Evolutionary conservation across 108 stramenopile genomes (phyloP).

Genomic region (Skeletonema grethae): DNA sequence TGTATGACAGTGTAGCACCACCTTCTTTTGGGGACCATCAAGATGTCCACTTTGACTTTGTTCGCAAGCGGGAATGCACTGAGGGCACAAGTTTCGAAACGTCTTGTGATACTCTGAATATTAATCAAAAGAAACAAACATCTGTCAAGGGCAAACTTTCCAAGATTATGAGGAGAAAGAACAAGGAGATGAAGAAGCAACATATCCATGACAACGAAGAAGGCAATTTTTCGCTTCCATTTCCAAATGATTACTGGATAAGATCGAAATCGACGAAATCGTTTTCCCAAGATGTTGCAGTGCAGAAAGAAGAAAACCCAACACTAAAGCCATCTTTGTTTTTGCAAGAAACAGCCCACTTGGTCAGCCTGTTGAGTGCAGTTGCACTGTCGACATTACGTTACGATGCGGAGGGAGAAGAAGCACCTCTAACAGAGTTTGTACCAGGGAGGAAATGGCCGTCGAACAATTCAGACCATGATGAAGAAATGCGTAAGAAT

Average conservation of each 20-base stretch:
- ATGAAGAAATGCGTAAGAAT: constrained; percentile 36
- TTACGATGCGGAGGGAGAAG: constrained; percentile 70
- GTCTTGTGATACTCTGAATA: background rate
- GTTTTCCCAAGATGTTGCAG: background rate
- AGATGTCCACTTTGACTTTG: constrained; percentile 20
- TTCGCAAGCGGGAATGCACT: constrained; percentile 32
- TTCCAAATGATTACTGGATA: constrained; percentile 10
- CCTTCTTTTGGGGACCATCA: constrained; percentile 71
- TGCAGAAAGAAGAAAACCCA: background rate
- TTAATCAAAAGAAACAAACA: background rate
- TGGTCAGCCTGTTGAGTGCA: constrained; percentile 63
- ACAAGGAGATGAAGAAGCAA: background rate
- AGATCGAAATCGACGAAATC: constrained; percentile 4
- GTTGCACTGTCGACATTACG: constrained; percentile 71
- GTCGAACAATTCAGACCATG: constrained; percentile 46
- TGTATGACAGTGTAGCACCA: constrained; percentile 57
- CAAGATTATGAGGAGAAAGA: background rate
- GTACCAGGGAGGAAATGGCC: constrained; percentile 68
- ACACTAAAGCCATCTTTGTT: constrained; percentile 52
- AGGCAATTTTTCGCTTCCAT: too few species aligned
- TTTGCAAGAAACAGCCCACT: constrained; percentile 72
- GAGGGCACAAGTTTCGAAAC: background rate
- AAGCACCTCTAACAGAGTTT: constrained; percentile 64
- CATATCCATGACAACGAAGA: constrained; percentile 10
- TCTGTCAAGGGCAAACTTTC: constrained; percentile 4